phyloP scores from a whole-genome alignment of 2,329 filamentous ascomycete species.

The Bimuria novae-zelandiae region DNA sequence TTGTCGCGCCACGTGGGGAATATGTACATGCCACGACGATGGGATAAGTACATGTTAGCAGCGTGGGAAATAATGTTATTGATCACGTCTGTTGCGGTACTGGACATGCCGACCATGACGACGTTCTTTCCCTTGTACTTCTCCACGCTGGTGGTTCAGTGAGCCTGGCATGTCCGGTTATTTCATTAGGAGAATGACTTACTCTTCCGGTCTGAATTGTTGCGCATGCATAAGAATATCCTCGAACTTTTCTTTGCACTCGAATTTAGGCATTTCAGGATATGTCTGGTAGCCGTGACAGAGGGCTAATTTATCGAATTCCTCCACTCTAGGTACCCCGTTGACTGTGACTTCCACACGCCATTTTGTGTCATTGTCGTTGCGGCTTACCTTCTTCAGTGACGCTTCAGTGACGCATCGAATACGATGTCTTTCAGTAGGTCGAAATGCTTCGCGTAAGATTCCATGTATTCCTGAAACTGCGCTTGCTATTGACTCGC shows the following conservation, averaged over 20 bases:
- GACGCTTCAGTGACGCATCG: too few relatives aligned
- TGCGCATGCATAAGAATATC: slow-evolving; percentile 47
- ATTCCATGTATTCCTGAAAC: slow-evolving; percentile 48
- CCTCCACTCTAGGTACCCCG: slow-evolving; percentile 21
- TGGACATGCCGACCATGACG: slow-evolving; percentile 51
- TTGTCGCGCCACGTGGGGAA: slow-evolving; percentile 43
- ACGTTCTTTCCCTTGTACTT: slow-evolving; percentile 51
- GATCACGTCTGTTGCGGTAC: slow-evolving; percentile 46
- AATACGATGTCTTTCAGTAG: slow-evolving; percentile 44
- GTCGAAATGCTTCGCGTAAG: slow-evolving; percentile 49
- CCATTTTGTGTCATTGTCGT: slow-evolving; percentile 39
- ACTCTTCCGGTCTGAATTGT: slow-evolving; percentile 15
- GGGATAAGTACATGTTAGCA: slow-evolving; percentile 50
- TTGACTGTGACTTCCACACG: slow-evolving; percentile 31
- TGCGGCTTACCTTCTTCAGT: slow-evolving; percentile 35
- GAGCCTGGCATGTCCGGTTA: background rate
- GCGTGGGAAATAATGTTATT: slow-evolving; percentile 43
- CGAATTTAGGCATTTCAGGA: slow-evolving; percentile 44
- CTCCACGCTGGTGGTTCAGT: slow-evolving; percentile 25
- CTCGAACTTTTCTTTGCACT: slow-evolving; percentile 45
- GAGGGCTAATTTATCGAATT: slow-evolving; percentile 44
- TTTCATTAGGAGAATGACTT: background rate
- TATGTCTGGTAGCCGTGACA: slow-evolving; percentile 42
- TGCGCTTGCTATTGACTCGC: slow-evolving; percentile 14
- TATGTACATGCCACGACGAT: slow-evolving; percentile 47